A percentile compares a stretch with the other conserved stretches of the same genome.
These are phyloP conservation scores for Cryphonectria carpinicola DNA, from an alignment of 2,329 filamentous ascomycete species.

Conservation along the genomic window DNA sequence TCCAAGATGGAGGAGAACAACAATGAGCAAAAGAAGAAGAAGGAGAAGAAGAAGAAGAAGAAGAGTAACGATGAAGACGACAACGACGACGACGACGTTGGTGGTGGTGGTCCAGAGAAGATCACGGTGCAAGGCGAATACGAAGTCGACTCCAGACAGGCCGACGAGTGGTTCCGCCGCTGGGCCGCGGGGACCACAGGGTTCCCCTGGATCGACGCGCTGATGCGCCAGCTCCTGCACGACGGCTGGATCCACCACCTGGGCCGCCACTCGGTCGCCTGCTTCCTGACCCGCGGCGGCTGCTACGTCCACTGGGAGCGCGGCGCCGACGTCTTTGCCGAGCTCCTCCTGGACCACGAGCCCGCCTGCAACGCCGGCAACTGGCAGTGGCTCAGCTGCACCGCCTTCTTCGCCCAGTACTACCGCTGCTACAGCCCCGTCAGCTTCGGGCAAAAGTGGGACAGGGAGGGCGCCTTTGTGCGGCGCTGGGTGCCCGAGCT, in stretches of 20 bases:
- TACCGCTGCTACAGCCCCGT: conserved; percentile 72
- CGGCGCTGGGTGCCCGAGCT: conserved; percentile 71
- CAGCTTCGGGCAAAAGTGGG: conserved; percentile 76
- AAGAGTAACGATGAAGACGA: no score
- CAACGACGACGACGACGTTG: no score
- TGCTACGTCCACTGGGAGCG: conserved; percentile 82
- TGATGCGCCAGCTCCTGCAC: conserved; percentile 73
- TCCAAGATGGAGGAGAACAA: conserved; percentile 50
- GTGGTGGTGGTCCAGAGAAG: background rate
- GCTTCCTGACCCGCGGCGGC: conserved; percentile 78
- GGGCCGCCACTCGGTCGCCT: conserved; percentile 76
- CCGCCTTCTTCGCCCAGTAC: conserved; percentile 75
- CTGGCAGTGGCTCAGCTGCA: conserved; percentile 79
- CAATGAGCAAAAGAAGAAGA: no score
- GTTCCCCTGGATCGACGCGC: conserved; percentile 79
- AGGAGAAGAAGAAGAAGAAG: no score
- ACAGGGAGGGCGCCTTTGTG: conserved; percentile 68
- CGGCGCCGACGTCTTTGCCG: conserved; percentile 77
- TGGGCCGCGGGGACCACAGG: conserved; percentile 73
- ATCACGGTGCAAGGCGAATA: conserved; percentile 52
- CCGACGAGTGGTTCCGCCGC: conserved; percentile 67
- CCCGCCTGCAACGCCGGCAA: conserved; percentile 74
- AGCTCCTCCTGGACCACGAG: conserved; percentile 76
- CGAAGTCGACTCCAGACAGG: conserved; percentile 63
- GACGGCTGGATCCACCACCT: conserved; percentile 85